Evolutionary conservation across 2,329 filamentous ascomycete species (phyloP).

Genomic region (Arachnomyces sp.): DNA sequence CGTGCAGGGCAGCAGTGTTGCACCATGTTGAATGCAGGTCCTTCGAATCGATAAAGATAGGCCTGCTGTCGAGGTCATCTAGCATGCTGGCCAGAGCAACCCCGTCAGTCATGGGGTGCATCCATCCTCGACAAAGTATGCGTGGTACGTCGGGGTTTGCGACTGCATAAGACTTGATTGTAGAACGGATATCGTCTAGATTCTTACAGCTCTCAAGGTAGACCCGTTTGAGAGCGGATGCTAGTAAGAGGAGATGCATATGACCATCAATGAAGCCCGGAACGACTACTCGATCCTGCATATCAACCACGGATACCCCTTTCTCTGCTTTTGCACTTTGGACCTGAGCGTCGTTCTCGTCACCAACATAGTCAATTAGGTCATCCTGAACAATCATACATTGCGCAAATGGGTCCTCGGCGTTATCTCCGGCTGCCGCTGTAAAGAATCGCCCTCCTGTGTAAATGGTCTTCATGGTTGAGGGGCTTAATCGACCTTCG

Average conservation of each 20-base stretch:
- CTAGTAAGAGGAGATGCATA: constrained; percentile 45
- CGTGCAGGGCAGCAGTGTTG: constrained; percentile 39
- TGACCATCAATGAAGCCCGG: constrained; percentile 46
- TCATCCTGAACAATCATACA: constrained; percentile 35
- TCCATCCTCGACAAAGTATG: constrained; percentile 43
- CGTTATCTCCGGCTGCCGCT: constrained; percentile 7
- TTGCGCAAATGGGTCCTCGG: constrained; percentile 20
- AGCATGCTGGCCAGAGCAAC: constrained; percentile 40
- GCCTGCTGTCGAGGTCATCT: constrained; percentile 42
- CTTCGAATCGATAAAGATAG: constrained; percentile 43
- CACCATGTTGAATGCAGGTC: constrained; percentile 48
- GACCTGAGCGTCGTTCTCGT: constrained; percentile 19
- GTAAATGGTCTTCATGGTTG: constrained; percentile 24
- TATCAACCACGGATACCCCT: constrained; percentile 22
- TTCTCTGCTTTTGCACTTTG: constrained; percentile 12
- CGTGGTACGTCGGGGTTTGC: constrained; percentile 32
- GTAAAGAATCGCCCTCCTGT: constrained; percentile 29
- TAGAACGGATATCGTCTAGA: constrained; percentile 36
- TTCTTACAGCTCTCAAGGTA: constrained; percentile 36
- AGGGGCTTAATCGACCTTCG: too few relatives aligned
- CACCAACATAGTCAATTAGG: constrained; percentile 36
- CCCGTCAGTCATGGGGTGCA: constrained; percentile 41
- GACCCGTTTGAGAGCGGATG: constrained; percentile 40
- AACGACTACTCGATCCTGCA: constrained; percentile 32
- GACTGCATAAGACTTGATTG: constrained; percentile 36